Evolutionary conservation across 495 filamentous ascomycete species (phyloP).

Genomic region (Trypethelium eluteriae): DNA sequence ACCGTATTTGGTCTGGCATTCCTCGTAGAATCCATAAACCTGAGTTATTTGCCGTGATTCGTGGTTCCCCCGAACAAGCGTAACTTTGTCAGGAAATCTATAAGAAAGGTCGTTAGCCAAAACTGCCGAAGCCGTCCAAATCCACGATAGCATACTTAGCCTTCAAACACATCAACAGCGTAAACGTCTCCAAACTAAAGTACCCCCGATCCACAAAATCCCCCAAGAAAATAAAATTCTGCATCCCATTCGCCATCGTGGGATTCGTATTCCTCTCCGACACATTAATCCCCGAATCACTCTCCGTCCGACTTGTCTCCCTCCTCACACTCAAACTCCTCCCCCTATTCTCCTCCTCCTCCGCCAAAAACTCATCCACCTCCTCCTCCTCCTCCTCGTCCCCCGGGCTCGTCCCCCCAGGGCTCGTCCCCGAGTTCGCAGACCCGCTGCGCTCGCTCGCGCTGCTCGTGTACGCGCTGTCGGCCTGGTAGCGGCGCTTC

Average conservation of each 20-base stretch:
- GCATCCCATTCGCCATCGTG: slow-evolving; percentile 45
- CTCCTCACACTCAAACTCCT: slow-evolving; percentile 31
- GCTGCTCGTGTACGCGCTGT: slow-evolving; percentile 34
- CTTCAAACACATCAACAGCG: slow-evolving; percentile 89
- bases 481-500: slow-evolving; percentile 41
- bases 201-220: slow-evolving; percentile 98
- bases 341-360: slow-evolving; percentile 39
- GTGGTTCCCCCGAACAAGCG: slow-evolving; percentile 93
- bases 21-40: slow-evolving; percentile 98
- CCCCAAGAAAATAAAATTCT: slow-evolving; percentile 91
- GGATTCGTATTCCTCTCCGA: slow-evolving; percentile 21
- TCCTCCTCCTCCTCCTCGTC: slow-evolving; percentile 45
- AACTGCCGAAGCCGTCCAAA: not conserved
- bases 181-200: slow-evolving; percentile 95
- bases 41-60: slow-evolving; percentile 97
- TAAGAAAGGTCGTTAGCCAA: slow-evolving; percentile 15
- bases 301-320: slow-evolving; percentile 24
- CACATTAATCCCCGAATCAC: slow-evolving; percentile 24
- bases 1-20: slow-evolving; percentile 95
- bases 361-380: slow-evolving; percentile 27
- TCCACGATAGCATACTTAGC: slow-evolving; percentile 60
- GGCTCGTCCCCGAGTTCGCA: not conserved
- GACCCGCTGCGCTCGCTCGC: slow-evolving; percentile 13
- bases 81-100: slow-evolving; percentile 91
- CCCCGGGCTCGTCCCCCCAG: slow-evolving; percentile 31